A percentile compares a stretch with the other conserved stretches of the same genome.
These are phyloP conservation scores for Pseudocercospora fijiensis DNA, from an alignment of 2,329 filamentous ascomycete species.

Conservation along the genomic window DNA sequence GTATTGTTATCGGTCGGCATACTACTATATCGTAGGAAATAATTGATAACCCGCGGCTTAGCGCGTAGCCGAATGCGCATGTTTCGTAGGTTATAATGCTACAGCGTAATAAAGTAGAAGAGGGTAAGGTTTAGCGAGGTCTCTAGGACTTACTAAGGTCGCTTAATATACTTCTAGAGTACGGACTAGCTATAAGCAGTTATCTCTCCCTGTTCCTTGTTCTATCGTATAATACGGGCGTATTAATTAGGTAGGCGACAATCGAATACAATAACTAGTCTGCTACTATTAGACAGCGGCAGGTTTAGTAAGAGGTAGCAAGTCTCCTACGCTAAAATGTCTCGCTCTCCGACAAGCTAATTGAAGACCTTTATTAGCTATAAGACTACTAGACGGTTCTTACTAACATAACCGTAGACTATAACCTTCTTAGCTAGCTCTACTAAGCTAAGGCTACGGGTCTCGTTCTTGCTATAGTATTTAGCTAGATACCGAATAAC, in stretches of 20 bases:
- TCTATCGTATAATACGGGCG: not conserved
- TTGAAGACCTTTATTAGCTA: not conserved
- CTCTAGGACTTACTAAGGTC: not conserved
- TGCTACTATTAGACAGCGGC: not conserved
- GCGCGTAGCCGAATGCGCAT: not conserved
- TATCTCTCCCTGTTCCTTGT: not conserved
- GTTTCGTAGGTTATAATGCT: not conserved
- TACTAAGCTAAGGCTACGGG: not conserved
- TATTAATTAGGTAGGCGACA: not conserved
- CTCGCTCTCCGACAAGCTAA: not conserved
- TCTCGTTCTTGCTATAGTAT: not conserved
- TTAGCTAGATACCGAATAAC: not conserved
- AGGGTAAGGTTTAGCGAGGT: not conserved
- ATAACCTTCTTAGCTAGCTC: not conserved
- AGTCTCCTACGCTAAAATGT: not conserved
- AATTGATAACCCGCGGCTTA: not conserved
- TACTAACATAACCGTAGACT: not conserved
- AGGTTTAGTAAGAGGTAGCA: not conserved
- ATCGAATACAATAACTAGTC: not conserved
- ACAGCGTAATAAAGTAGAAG: not conserved
- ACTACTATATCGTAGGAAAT: not conserved
- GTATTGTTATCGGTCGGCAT: not conserved
- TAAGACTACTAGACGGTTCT: not conserved
- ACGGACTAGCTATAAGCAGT: not conserved
- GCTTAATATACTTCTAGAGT: not conserved